These are phyloP conservation scores for Lecanicillium sp. DNA, from an alignment of 2,329 filamentous ascomycete species.

Conservation along the genomic window DNA sequence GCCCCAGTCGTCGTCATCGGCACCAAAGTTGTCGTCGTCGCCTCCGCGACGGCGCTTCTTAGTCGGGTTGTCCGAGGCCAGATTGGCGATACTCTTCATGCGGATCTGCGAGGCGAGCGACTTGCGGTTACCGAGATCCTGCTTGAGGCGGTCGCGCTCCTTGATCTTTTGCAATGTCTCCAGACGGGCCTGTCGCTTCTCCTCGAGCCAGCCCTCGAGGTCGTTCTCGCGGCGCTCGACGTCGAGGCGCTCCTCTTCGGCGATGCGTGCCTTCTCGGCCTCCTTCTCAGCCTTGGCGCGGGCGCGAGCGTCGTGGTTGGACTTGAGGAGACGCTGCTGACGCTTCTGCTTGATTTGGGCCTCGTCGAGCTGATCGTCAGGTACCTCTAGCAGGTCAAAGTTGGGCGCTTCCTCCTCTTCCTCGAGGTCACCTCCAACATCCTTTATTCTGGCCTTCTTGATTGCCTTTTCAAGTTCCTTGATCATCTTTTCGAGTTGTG, in stretches of 20 bases:
- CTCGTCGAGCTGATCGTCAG: conserved; percentile 91
- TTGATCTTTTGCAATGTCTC: conserved; percentile 76
- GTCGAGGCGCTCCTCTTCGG: conserved; percentile 78
- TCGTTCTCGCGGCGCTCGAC: conserved; percentile 77
- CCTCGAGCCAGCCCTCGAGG: conserved; percentile 79
- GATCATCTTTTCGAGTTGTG: conserved; percentile 74
- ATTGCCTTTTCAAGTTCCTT: conserved; percentile 88
- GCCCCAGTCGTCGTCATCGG: conserved; percentile 96
- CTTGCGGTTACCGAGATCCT: conserved; percentile 92
- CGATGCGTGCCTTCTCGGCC: conserved; percentile 76
- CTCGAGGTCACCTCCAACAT: conserved; percentile 75
- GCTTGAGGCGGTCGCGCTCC: conserved; percentile 86
- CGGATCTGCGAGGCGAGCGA: conserved; percentile 92
- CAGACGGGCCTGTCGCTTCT: conserved; percentile 69
- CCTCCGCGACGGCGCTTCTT: conserved; percentile 81
- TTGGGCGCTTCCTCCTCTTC: conserved; percentile 77
- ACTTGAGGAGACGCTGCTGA: conserved; percentile 87
- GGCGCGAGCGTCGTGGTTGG: conserved; percentile 85
- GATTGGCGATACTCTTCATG: conserved; percentile 96
- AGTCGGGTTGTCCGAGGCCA: conserved; percentile 79
- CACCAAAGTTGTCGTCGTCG: conserved; percentile 94
- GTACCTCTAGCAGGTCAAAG: conserved; percentile 81
- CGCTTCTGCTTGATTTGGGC: conserved; percentile 86
- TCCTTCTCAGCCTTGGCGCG: conserved; percentile 97
- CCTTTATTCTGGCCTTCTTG: conserved; percentile 84